phyloP scores from a whole-genome alignment of 108 stramenopile species.

The Discostella pseudostelligera region DNA sequence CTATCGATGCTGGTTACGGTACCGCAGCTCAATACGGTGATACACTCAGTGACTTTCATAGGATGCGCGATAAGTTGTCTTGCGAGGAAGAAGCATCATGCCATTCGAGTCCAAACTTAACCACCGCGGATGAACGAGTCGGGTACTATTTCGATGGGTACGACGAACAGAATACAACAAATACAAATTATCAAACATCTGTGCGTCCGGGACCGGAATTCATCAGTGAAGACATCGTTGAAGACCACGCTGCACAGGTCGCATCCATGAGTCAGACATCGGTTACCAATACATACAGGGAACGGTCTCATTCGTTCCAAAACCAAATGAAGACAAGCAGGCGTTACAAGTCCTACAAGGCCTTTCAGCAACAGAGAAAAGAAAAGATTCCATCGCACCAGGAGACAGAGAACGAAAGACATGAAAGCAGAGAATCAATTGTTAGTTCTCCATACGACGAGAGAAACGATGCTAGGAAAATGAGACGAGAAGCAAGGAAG shows the following conservation, averaged over 20 bases:
- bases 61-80: constrained; percentile 5
- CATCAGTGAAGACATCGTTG: too few species aligned
- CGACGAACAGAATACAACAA: too few species aligned
- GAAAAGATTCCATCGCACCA: background rate
- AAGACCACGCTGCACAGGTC: too few species aligned
- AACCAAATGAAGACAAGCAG: background rate
- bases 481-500: constrained; percentile 22
- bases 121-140: background rate
- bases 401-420: background rate
- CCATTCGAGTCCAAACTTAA: background rate
- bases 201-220: too few species aligned
- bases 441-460: background rate
- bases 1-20: constrained; percentile 30
- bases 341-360: constrained; percentile 3
- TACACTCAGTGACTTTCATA: constrained; percentile 39
- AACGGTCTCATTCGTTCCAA: background rate
- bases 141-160: background rate
- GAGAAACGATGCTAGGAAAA: constrained; percentile 10
- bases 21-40: constrained; percentile 12
- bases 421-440: background rate
- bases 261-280: background rate
- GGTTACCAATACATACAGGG: background rate
- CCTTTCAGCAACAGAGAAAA: background rate
- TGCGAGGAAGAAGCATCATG: background rate
- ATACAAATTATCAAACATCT: too few species aligned